Percentiles rank a stretch among this genome's conserved stretches.
Conservation (phyloP, 2,329 filamentous ascomycete genomes). For the Aphanocladium album region DNA sequence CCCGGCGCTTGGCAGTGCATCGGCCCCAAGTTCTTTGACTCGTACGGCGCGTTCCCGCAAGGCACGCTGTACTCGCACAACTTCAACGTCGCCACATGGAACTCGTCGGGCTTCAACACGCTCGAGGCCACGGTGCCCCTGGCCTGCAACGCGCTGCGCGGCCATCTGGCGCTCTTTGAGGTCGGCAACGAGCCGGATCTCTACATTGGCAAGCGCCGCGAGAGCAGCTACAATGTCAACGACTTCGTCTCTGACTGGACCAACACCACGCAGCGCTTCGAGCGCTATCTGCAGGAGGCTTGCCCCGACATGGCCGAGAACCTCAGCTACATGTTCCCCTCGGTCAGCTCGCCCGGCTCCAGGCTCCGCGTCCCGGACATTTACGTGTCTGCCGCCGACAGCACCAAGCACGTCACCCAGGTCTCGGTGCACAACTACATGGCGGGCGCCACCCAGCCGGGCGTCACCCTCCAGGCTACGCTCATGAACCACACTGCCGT, state of each 20-base stretch:
- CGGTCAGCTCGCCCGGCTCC: constrained; percentile 17
- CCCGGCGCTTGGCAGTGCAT: constrained; percentile 21
- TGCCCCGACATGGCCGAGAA: constrained; percentile 16
- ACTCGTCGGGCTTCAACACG: constrained; percentile 20
- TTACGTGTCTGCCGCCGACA: constrained; percentile 24
- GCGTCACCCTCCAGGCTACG: constrained; percentile 33
- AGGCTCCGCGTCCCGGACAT: constrained; percentile 21
- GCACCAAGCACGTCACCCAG: constrained; percentile 18
- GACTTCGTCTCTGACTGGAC: constrained; percentile 19
- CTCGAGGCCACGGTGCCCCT: constrained; percentile 20
- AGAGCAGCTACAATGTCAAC: constrained; percentile 14
- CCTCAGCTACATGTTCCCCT: constrained; percentile 18
- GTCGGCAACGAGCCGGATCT: constrained; percentile 23
- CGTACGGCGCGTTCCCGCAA: constrained; percentile 18
- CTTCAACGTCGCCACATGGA: constrained; percentile 21
- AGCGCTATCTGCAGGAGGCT: constrained; percentile 13
- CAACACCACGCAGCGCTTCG: constrained; percentile 16
- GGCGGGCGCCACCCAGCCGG: constrained; percentile 29
- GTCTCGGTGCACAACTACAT: constrained; percentile 25
- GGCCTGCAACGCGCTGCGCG: constrained; percentile 20
- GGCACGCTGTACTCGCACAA: constrained; percentile 20
- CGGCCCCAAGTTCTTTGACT: constrained; percentile 21
- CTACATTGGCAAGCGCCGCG: constrained; percentile 17
- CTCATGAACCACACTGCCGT: constrained; percentile 33
- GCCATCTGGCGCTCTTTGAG: constrained; percentile 20